Evolutionary conservation across 495 filamentous ascomycete species (phyloP).

Genomic region (Xylaria intraflava): DNA sequence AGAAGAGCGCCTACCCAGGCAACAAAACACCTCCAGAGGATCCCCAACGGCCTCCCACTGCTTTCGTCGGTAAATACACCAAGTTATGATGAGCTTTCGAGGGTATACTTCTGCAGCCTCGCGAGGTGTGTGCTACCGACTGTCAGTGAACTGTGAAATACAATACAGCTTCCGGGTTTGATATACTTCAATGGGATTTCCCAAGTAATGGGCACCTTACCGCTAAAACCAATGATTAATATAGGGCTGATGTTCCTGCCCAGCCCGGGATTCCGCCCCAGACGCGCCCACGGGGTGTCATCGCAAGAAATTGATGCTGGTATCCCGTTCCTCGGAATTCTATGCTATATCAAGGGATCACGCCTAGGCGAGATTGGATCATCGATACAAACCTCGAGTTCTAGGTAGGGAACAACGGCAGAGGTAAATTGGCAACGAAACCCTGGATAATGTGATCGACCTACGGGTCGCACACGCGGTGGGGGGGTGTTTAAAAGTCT

Average conservation of each 20-base stretch:
- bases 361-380: background rate
- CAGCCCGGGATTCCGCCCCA: slow-evolving; percentile 48
- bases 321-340: slow-evolving; percentile 4
- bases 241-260: slow-evolving; percentile 41
- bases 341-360: background rate
- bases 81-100: background rate
- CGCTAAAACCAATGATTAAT: slow-evolving; percentile 39
- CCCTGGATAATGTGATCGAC: background rate
- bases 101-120: slow-evolving; percentile 11
- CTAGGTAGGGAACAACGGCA: background rate
- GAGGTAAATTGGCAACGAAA: background rate
- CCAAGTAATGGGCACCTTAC: slow-evolving; percentile 40
- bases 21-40: slow-evolving; percentile 26
- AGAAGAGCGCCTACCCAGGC: slow-evolving; percentile 24
- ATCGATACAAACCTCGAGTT: background rate
- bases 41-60: slow-evolving; percentile 26
- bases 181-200: slow-evolving; percentile 28
- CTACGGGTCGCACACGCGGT: background rate
- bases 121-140: slow-evolving; percentile 4
- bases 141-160: background rate
- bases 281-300: slow-evolving; percentile 35
- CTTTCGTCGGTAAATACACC: background rate
- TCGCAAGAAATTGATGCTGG: slow-evolving; percentile 22
- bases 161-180: background rate
- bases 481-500: background rate